Evolutionary conservation across 306 rosid species (phyloP).

Genomic region (Cucurbita pepo): DNA sequence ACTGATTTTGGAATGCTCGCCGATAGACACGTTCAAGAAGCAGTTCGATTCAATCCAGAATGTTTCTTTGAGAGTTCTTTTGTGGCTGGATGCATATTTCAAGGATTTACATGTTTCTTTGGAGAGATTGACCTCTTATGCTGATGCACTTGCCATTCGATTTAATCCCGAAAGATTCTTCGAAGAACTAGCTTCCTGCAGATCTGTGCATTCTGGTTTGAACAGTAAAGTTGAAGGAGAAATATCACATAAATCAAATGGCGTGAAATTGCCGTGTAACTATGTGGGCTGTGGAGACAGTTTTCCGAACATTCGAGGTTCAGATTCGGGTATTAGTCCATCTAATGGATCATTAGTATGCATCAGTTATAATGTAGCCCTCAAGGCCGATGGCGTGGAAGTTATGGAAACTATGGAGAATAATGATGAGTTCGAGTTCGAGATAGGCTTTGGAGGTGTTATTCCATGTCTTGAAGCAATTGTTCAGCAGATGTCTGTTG

Average conservation of each 20-base stretch:
- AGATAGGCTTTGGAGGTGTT: conserved; percentile 61
- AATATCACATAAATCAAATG: conserved; percentile 11
- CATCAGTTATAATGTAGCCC: conserved; percentile 43
- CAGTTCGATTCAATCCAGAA: conserved; percentile 67
- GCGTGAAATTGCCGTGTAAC: conserved; percentile 13
- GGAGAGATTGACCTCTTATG: conserved; percentile 34
- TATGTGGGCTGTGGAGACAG: conserved; percentile 8
- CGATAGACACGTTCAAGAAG: conserved; percentile 43
- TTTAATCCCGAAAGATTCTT: conserved; percentile 21
- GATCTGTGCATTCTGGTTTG: conserved; percentile 19
- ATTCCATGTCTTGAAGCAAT: conserved; percentile 45
- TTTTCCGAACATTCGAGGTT: conserved; percentile 42
- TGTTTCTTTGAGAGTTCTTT: conserved; percentile 58
- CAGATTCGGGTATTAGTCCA: conserved; percentile 65
- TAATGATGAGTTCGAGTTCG: conserved; percentile 72
- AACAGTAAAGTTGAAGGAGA: conserved; percentile 19
- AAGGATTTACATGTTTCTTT: conserved; percentile 23
- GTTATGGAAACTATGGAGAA: conserved; percentile 49
- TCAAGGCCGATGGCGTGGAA: conserved; percentile 33
- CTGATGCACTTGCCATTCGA: conserved; percentile 25
- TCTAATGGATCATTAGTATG: conserved; percentile 57
- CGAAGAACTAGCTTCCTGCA: conserved; percentile 31
- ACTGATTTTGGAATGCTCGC: conserved; percentile 53
- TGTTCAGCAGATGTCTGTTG: conserved; percentile 62
- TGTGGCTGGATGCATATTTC: conserved; percentile 55